Percentiles rank a stretch among this genome's conserved stretches.
Evolutionary conservation across 306 rosid species (phyloP).

Genomic region (Echinosophora koreensis): DNA sequence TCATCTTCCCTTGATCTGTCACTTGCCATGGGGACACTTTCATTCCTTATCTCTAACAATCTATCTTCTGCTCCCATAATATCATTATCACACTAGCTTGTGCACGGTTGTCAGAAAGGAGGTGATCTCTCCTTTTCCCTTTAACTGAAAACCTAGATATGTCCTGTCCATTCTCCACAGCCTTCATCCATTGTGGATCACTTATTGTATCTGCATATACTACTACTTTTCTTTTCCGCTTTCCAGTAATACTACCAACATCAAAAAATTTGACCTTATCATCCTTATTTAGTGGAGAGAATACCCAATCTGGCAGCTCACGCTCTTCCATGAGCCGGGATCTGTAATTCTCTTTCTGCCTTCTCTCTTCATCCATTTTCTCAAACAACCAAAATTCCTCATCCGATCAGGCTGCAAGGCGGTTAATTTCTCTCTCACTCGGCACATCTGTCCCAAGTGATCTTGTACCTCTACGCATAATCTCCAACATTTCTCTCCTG

Average conservation of each 20-base stretch:
- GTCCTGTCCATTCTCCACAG: slow-evolving; percentile 81
- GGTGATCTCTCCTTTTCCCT: slow-evolving; percentile 61
- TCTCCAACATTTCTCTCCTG: slow-evolving; percentile 89
- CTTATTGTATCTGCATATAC: slow-evolving; percentile 79
- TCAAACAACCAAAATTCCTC: slow-evolving; percentile 91
- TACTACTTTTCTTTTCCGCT: slow-evolving; percentile 83
- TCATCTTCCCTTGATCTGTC: slow-evolving; percentile 68
- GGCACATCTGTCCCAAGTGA: slow-evolving; percentile 93
- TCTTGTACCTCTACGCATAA: slow-evolving; percentile 90
- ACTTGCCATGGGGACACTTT: slow-evolving; percentile 45
- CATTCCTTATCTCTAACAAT: slow-evolving; percentile 52
- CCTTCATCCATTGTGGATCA: slow-evolving; percentile 85
- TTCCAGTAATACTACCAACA: slow-evolving; percentile 56
- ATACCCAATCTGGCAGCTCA: slow-evolving; percentile 95
- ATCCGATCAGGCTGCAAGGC: slow-evolving; percentile 88
- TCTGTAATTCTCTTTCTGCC: slow-evolving; percentile 84
- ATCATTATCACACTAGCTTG: slow-evolving; percentile 48
- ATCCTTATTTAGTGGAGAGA: slow-evolving; percentile 64
- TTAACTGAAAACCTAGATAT: slow-evolving; percentile 58
- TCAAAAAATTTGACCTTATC: slow-evolving; percentile 52
- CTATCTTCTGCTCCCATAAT: slow-evolving; percentile 53
- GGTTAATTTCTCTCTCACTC: slow-evolving; percentile 93
- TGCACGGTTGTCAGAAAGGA: slow-evolving; percentile 51
- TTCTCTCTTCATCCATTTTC: slow-evolving; percentile 91
- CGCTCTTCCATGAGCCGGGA: slow-evolving; percentile 89